Conservation (phyloP, 129 eudicot species). For the Cynara cardunculus region DNA sequence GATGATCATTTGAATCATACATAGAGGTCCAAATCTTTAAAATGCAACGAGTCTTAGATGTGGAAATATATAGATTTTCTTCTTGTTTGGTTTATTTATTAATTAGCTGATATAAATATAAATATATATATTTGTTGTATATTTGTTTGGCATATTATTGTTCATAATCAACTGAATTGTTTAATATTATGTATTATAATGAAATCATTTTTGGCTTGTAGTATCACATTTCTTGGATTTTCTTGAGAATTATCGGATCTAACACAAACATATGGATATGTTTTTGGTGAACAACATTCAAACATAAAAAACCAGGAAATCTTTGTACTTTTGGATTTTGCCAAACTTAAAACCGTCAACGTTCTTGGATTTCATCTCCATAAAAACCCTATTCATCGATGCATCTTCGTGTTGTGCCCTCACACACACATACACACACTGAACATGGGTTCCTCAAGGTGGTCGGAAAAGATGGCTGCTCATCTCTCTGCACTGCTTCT, state of each 20-base stretch:
- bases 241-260: constrained; percentile 21
- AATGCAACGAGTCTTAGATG: neutral
- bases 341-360: constrained; percentile 29
- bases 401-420: constrained; percentile 10
- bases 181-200: neutral
- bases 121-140: neutral
- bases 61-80: neutral
- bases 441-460: constrained; percentile 30
- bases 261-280: constrained; percentile 13
- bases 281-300: constrained; percentile 29
- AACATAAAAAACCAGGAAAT: constrained; percentile 21
- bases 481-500: constrained; percentile 32
- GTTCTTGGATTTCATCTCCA: constrained; percentile 17
- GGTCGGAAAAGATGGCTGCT: constrained; percentile 25
- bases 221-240: constrained; percentile 44
- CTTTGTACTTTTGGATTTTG: constrained; percentile 39
- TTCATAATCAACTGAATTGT: neutral
- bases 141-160: neutral
- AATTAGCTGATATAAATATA: neutral
- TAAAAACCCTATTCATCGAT: constrained; percentile 17
- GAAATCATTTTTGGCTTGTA: neutral
- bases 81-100: neutral
- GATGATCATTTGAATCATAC: neutral
- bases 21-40: neutral
- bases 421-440: constrained; percentile 2